A percentile compares a stretch with the other conserved stretches of the same genome.
Conservation (phyloP, 345 rosid genomes). For the Gossypium herbaceum region DNA sequence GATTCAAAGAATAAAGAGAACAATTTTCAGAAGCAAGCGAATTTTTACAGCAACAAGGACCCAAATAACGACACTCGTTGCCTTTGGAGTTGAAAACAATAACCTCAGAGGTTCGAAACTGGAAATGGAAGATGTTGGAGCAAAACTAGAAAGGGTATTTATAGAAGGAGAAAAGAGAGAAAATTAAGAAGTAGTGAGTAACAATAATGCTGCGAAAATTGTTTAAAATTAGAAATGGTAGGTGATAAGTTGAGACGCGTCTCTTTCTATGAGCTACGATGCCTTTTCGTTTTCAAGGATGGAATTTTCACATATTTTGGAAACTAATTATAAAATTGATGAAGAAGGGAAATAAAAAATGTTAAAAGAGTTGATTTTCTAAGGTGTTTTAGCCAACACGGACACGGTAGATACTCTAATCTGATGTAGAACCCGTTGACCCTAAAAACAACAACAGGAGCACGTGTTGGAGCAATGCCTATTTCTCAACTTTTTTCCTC, state of each 20-base stretch:
- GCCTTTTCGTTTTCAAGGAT: background rate
- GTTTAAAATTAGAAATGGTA: background rate
- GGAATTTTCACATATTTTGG: no score
- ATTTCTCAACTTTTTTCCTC: background rate
- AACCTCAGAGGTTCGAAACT: background rate
- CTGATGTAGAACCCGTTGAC: slow-evolving; percentile 1
- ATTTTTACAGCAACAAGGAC: background rate
- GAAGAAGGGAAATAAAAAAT: background rate
- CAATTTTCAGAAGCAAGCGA: no score
- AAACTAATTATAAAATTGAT: no score
- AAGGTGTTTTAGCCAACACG: background rate
- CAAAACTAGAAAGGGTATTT: background rate
- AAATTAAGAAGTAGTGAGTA: background rate
- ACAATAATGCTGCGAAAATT: background rate
- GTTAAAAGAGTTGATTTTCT: background rate
- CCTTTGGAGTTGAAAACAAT: background rate
- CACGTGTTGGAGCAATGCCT: background rate
- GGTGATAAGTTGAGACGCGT: background rate
- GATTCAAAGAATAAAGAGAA: no score
- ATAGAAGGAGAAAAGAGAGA: background rate
- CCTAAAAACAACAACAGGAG: background rate
- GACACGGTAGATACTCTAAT: background rate
- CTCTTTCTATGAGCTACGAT: background rate
- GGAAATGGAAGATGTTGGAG: background rate
- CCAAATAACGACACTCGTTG: background rate